Percentiles rank a stretch among this genome's conserved stretches.
phyloP scores from a whole-genome alignment of 345 rosid species.

The Camelina neglecta region DNA sequence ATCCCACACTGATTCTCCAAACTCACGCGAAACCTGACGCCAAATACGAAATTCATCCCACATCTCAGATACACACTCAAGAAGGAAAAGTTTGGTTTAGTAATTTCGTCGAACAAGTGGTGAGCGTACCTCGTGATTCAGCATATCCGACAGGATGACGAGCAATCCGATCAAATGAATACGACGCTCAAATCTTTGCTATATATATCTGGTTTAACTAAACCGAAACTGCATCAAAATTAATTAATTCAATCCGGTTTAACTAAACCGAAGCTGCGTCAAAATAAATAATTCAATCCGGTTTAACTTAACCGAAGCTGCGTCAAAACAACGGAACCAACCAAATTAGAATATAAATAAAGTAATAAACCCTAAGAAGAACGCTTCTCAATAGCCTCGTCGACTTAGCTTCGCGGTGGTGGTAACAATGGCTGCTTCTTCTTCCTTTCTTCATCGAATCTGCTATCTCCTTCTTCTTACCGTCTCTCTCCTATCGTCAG shows the following conservation, averaged over 20 bases:
- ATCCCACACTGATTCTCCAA: conserved; percentile 12
- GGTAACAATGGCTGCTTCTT: conserved; percentile 28
- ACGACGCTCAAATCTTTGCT: neutral
- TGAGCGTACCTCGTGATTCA: neutral
- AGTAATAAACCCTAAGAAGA: neutral
- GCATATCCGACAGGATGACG: neutral
- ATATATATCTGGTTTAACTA: neutral
- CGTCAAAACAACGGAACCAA: conserved; percentile 12
- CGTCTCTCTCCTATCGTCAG: neutral
- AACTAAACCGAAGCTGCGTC: conserved; percentile 15
- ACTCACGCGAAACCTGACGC: neutral
- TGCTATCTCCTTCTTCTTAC: conserved; percentile 6
- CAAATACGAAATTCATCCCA: neutral
- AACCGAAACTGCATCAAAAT: neutral
- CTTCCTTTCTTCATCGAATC: conserved; percentile 8
- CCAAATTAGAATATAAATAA: neutral
- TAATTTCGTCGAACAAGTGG: conserved; percentile 20
- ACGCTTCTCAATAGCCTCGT: conserved; percentile 10
- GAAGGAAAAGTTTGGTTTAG: neutral
- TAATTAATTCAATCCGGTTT: neutral
- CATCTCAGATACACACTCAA: too few relatives aligned
- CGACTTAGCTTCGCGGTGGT: conserved; percentile 1
- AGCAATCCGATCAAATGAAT: neutral
- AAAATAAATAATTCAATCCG: neutral
- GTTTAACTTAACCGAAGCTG: neutral